phyloP scores from a whole-genome alignment of 2,329 filamentous ascomycete species.

The Venturiaceae sp. region DNA sequence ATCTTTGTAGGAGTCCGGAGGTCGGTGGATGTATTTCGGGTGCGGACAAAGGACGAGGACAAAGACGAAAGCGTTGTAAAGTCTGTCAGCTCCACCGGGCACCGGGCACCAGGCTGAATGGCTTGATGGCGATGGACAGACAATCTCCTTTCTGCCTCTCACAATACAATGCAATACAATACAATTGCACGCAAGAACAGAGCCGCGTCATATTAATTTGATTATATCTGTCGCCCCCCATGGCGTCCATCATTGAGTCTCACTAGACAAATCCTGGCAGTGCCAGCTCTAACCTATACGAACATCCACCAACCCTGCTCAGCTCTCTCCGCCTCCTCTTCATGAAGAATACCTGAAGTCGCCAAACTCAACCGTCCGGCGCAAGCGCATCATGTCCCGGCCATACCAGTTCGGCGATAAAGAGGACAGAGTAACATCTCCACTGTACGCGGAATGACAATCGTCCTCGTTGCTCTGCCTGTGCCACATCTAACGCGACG shows the following conservation, averaged over 20 bases:
- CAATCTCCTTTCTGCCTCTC: neutral
- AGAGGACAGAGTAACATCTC: slow-evolving; percentile 16
- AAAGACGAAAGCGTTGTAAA: no score
- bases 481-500: neutral
- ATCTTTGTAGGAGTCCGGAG: no score
- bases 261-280: neutral
- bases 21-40: no score
- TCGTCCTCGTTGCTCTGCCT: neutral
- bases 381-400: slow-evolving; percentile 21
- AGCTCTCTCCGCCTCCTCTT: neutral
- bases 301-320: neutral
- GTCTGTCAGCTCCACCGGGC: no score
- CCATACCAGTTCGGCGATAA: slow-evolving; percentile 29
- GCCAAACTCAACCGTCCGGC: neutral
- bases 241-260: no score
- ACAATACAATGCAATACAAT: neutral
- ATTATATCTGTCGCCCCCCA: neutral
- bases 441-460: slow-evolving; percentile 14
- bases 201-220: neutral
- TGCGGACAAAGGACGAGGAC: no score
- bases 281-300: neutral
- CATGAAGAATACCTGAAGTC: neutral
- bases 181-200: neutral
- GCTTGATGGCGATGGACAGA: neutral
- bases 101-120: neutral